Evolutionary conservation across 2,329 filamentous ascomycete genomes (phyloP), one percentile per base, ranked within the genome.

Genomic region (Chrysosporium queenslandicum): DNA sequence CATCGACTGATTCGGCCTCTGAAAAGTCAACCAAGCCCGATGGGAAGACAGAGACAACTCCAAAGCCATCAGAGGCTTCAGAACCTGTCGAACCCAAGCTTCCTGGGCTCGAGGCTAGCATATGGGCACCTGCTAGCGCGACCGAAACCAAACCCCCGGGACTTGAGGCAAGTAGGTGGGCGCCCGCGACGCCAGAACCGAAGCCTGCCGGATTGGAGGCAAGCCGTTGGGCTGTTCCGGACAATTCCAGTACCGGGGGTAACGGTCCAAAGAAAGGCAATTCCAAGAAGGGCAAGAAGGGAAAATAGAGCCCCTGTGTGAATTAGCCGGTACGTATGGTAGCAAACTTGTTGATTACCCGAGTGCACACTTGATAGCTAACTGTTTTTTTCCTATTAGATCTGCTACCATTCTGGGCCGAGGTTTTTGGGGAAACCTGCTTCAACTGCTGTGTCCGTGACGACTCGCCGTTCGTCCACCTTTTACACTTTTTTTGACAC

Each of bases 51-150:
- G 37, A 43, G 48, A n/a, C 40, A 36, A 34, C 18, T 18, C 7
- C 29, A 6, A 34, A 43, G 29, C 20, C 48, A 2, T 21, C 39
- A 12, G 20, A 32, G 27, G 29, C 48, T 36, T 43, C 48, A 50
- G 36, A 23, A 12, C 43, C 37, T 36, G 37, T 23, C 27, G 37
- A 50, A 42, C 34, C 37, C 27, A 43, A 34, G 25, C 25, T 4
- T 14, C 30, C 48, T 27, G 48, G 48, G 29, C 37, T 42, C 9
- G 50, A 52, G 32, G 30, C 29, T 18, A 52, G 50, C 32, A 47
- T 2, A 16, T 46, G 41, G 41, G 50, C 50, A 8, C n/a, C 25
- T 41, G 47, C 47, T 21, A 16, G 21, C 3, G 36, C 37, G 14
- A 16, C 27, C 23, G 20, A 45, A 23, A 30, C 37, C 3, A 37